Evolutionary conservation across 1,284 basidiomycete genomes (phyloP), one percentile per base, ranked within the genome.

Genomic region (Kwoniella shivajii): DNA sequence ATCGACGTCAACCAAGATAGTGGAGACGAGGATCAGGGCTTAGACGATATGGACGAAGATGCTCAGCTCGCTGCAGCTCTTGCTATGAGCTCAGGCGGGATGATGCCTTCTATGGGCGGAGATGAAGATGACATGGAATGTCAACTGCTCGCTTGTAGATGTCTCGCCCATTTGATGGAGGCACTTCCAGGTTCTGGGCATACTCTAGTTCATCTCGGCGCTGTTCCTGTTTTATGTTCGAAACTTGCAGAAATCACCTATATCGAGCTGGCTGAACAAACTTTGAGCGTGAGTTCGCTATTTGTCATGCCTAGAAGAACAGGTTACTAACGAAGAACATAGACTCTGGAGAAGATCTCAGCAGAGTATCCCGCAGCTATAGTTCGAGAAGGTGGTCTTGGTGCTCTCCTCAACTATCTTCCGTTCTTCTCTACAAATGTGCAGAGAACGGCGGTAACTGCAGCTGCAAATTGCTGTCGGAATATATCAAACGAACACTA

Each of bases 361-460:
- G 90, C 93, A 74, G 94, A 96, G 76, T 92, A 92, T 67, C 93
- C 94, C 1, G 89, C 89, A 58, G 86, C 92, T 11, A 95, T 97
- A 65, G 92, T 96, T 18, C 87, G 91, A 49, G 93, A 96, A 80
- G 91, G 90, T 50, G 94, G 94, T 37, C 83, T 97, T 18, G 85
- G 88, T 22, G 93, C 93, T 18, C 81, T 97, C 31, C 84, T 97
- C 66, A 92, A 90, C 73, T 96, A 89, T 78, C 86, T 97, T 62
- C 93, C 96, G 73, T 97, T 97, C 80, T 96, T 97, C 79, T 93
- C 91, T 11, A 96, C 93, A 64, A 90, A 92, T 44, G 92, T 96
- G 7, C 94, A 97, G 75, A 85, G 94, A 52, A 96, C 92, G 0
- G 94, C 94, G 18, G 82, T 97, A n/a, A 92, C 94, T 65, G 92